Percentiles rank a stretch among this genome's conserved stretches.
Evolutionary conservation across 495 filamentous ascomycete species (phyloP).

Genomic region (Elasticomyces elasticus): DNA sequence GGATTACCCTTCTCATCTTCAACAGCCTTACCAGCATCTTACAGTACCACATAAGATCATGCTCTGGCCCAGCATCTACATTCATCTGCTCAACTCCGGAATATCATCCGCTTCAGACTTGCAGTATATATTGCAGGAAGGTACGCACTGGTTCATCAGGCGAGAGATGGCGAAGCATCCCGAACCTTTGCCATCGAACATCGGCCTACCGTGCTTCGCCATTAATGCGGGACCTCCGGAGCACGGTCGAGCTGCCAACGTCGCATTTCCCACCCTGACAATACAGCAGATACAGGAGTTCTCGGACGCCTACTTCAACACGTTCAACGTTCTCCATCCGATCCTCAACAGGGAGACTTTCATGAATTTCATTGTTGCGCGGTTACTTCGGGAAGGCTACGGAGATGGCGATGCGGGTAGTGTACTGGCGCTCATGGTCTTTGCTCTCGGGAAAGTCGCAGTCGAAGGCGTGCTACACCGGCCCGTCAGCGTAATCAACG

Average conservation of each 20-base stretch:
- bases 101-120: constrained; percentile 23
- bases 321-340: constrained; percentile 46
- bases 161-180: constrained; percentile 32
- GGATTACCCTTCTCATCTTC: constrained; percentile 7
- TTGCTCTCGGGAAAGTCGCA: constrained; percentile 47
- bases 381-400: constrained; percentile 41
- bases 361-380: constrained; percentile 36
- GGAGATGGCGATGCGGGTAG: constrained; percentile 37
- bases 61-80: constrained; percentile 46
- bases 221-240: neutral
- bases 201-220: constrained; percentile 17
- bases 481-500: constrained; percentile 36
- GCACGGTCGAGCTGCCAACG: constrained; percentile 16
- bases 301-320: constrained; percentile 45
- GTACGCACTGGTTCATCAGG: constrained; percentile 39
- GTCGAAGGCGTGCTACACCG: constrained; percentile 38
- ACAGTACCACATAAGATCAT: constrained; percentile 49
- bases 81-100: constrained; percentile 37
- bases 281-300: constrained; percentile 43
- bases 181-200: constrained; percentile 21
- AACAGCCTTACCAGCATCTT: constrained; percentile 38
- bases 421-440: constrained; percentile 46
- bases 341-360: constrained; percentile 46
- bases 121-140: constrained; percentile 30
- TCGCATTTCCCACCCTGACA: constrained; percentile 32